Percentiles rank a stretch among this genome's conserved stretches.
Evolutionary conservation across 495 filamentous ascomycete species (phyloP).

Genomic region (Penicillium cataractarum): DNA sequence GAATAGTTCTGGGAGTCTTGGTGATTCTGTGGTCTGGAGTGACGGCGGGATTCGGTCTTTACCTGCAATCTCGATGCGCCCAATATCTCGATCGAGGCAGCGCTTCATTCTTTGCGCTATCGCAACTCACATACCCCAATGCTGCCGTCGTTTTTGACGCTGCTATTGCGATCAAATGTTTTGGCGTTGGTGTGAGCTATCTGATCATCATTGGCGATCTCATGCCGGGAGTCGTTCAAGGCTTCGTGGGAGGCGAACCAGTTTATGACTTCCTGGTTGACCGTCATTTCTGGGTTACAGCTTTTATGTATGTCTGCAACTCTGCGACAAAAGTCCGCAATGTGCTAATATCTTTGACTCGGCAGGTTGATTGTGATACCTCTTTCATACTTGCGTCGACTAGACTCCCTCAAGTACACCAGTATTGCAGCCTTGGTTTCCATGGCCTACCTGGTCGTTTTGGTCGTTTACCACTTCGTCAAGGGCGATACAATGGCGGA

Average conservation of each 20-base stretch:
- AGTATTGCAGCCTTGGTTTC: constrained; percentile 89
- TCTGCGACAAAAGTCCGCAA: neutral
- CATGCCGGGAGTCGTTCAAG: constrained; percentile 91
- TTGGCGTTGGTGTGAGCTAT: constrained; percentile 94
- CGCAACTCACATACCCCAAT: constrained; percentile 95
- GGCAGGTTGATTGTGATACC: constrained; percentile 91
- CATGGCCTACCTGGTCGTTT: constrained; percentile 88
- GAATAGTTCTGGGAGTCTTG: constrained; percentile 75
- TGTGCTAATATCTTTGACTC: constrained; percentile 15
- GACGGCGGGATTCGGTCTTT: constrained; percentile 89
- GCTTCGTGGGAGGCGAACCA: constrained; percentile 65
- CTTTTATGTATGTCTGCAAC: constrained; percentile 71
- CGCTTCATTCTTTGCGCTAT: constrained; percentile 87
- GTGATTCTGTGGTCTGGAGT: constrained; percentile 90
- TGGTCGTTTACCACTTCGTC: constrained; percentile 88
- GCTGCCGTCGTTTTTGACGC: constrained; percentile 94
- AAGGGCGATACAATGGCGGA: constrained; percentile 74
- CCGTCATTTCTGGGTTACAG: constrained; percentile 97
- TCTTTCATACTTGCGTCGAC: constrained; percentile 82
- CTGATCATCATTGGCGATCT: constrained; percentile 98
- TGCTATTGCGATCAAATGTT: constrained; percentile 97
- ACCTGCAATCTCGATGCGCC: constrained; percentile 90
- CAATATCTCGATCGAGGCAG: constrained; percentile 86
- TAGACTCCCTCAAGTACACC: constrained; percentile 97
- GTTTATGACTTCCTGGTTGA: constrained; percentile 76